phyloP scores from a whole-genome alignment of 257 asterid genomes.

The Plantago ovata region DNA sequence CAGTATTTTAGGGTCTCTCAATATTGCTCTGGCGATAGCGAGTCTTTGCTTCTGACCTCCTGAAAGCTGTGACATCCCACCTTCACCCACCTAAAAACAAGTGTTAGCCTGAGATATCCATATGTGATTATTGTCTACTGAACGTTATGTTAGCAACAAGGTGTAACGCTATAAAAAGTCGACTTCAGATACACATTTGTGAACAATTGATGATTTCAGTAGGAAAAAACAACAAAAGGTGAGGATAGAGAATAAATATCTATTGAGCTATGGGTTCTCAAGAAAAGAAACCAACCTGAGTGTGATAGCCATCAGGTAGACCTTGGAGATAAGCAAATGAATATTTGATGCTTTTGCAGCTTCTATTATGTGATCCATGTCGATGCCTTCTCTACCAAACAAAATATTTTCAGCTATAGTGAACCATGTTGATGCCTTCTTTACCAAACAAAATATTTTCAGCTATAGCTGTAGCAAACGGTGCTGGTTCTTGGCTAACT shows the following conservation, averaged over 20 bases:
- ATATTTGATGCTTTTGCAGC: slow-evolving; percentile 71
- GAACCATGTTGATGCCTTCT: too few relatives aligned
- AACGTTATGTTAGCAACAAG: neutral
- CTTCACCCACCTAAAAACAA: slow-evolving; percentile 52
- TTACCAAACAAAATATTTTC: slow-evolving; percentile 58
- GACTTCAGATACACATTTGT: neutral
- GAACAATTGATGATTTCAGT: neutral
- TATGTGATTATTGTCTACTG: too few relatives aligned
- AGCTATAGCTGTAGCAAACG: slow-evolving; percentile 58
- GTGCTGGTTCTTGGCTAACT: slow-evolving; percentile 71
- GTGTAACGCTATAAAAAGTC: too few relatives aligned
- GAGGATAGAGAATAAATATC: too few relatives aligned
- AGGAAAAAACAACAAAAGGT: too few relatives aligned
- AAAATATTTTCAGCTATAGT: slow-evolving; percentile 50
- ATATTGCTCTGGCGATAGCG: slow-evolving; percentile 59
- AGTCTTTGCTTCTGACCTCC: slow-evolving; percentile 77
- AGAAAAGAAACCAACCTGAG: slow-evolving; percentile 39
- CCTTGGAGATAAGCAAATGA: slow-evolving; percentile 44
- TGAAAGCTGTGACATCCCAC: slow-evolving; percentile 59
- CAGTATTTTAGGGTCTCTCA: slow-evolving; percentile 51
- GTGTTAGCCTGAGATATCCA: too few relatives aligned
- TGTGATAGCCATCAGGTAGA: slow-evolving; percentile 50
- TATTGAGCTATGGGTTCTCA: neutral
- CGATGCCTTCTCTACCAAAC: slow-evolving; percentile 55
- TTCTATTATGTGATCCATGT: slow-evolving; percentile 39